A percentile compares a stretch with the other conserved stretches of the same genome.
These are phyloP conservation scores for Asterophora parasitica DNA, from an alignment of 768 basidiomycete genomes.

Conservation along the genomic window DNA sequence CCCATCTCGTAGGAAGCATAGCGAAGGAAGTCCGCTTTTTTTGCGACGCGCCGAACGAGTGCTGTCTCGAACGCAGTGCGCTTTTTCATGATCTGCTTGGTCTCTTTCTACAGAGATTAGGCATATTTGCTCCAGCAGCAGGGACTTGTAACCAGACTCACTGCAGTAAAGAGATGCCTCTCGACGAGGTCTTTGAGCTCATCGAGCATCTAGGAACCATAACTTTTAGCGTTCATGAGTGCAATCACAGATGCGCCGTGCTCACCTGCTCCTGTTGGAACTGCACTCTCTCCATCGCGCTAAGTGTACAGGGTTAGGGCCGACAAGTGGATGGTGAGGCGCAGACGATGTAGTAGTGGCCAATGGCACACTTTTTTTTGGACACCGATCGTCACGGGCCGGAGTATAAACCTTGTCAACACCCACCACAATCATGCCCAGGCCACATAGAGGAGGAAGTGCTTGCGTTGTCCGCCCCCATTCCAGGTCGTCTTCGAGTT, in stretches of 20 bases:
- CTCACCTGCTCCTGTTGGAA: constrained; percentile 87
- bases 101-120: constrained; percentile 53
- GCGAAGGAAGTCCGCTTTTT: constrained; percentile 84
- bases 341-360: no score
- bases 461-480: constrained; percentile 52
- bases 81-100: constrained; percentile 79
- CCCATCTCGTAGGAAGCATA: constrained; percentile 93
- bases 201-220: constrained; percentile 68
- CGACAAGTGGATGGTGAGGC: constrained; percentile 1
- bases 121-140: constrained; percentile 8
- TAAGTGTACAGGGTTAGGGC: constrained; percentile 2
- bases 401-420: constrained; percentile 8
- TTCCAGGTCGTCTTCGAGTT: constrained; percentile 59
- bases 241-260: background rate
- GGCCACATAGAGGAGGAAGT: constrained; percentile 41
- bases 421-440: constrained; percentile 39
- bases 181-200: constrained; percentile 92
- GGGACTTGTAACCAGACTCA: constrained; percentile 28
- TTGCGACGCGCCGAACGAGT: constrained; percentile 76
- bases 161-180: constrained; percentile 79
- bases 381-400: constrained; percentile 12
- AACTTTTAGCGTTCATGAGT: constrained; percentile 6
- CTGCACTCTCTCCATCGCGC: constrained; percentile 85
- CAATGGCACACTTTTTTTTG: no score
- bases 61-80: constrained; percentile 81